Evolutionary conservation across 2,329 filamentous ascomycete genomes (phyloP).

Genomic region (Hirsutella rhossiliensis): DNA sequence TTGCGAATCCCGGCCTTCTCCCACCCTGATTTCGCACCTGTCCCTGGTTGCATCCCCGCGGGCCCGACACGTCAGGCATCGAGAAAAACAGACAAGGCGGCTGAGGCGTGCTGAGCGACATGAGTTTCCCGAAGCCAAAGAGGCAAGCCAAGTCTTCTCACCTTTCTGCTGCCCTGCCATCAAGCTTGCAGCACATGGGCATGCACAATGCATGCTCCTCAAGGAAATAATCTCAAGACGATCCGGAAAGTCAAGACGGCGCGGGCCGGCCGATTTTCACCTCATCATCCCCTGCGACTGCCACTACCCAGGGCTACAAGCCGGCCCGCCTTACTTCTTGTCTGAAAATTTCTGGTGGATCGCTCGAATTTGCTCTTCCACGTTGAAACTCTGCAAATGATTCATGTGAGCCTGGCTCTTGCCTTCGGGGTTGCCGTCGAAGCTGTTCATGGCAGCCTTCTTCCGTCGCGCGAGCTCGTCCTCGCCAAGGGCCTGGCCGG

Average conservation of each 20-base stretch:
- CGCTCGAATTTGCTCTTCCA: conserved; percentile 72
- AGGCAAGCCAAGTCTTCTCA: conserved; percentile 2
- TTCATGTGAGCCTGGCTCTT: conserved; percentile 40
- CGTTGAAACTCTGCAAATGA: conserved; percentile 58
- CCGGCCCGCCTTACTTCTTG: conserved; percentile 16
- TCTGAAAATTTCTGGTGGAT: conserved; percentile 43
- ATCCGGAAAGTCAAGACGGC: too few relatives aligned
- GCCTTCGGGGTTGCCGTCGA: conserved; percentile 53
- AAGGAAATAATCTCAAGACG: too few relatives aligned
- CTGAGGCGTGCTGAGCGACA: not conserved
- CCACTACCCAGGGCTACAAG: not conserved
- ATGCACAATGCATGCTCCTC: not conserved
- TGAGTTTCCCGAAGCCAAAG: conserved; percentile 1
- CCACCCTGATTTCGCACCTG: too few relatives aligned
- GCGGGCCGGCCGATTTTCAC: not conserved
- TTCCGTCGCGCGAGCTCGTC: conserved; percentile 69
- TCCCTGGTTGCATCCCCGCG: too few relatives aligned
- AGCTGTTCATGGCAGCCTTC: conserved; percentile 52
- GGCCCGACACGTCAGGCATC: too few relatives aligned
- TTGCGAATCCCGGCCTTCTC: too few relatives aligned
- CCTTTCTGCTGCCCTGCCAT: not conserved
- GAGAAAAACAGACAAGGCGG: not conserved
- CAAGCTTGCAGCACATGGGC: not conserved
- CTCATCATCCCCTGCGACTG: not conserved
- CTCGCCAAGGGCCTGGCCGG: conserved; percentile 55